Base-by-base conservation (phyloP, 257 asterid species). In the Marsdenia floribunda region DNA sequence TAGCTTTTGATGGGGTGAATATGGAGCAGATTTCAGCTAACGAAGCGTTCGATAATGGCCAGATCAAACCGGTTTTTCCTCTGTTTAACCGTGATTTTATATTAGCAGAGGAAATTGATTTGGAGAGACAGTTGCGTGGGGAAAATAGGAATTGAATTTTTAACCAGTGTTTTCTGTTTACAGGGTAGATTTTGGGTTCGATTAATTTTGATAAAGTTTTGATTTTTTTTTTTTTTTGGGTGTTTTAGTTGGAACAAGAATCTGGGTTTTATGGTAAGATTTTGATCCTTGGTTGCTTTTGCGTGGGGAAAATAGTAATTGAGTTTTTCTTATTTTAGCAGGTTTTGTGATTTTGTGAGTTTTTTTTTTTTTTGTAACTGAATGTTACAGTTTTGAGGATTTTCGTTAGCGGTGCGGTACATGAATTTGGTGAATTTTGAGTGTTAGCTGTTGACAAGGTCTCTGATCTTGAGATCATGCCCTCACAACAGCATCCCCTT, bases 31-130 rank as follows among this genome's bases (percentile, higher is more conserved):
- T 92, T 5, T 82, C 98, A 73, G 98, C 99, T 64, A 97, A 90
- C 70, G 98, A 95, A 53, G 88, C 87, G 1, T 94, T 94, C 74
- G 24, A 77, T 59, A 82, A 90, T 81, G 98, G 99, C n/a, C 91
- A 88, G 83, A 88, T 95, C 80, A 87, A 80, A 85, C 89, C 99
- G 61, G 73, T 87, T 53, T 92, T 77, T 18, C 97, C 99, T 0
- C 33, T 88, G 1, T 92, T 92, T 86, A 80, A 84, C 86, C 89
- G 79, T 35, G 86, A 85, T 60, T 78, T 86, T 26, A 68, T 89
- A n/a, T 46, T 84, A 60, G 83, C 75, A 76, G 77, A 83, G 75
- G 88, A 71, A 40, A 74, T 78, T 8, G 86, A 78, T 53, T 74
- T 79, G 24, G 82, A 33, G n/a, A n/a, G n/a, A n/a, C n/a, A n/a